phyloP scores from a whole-genome alignment of 352 stramenopile species.

The Globisporangium nagaii region DNA sequence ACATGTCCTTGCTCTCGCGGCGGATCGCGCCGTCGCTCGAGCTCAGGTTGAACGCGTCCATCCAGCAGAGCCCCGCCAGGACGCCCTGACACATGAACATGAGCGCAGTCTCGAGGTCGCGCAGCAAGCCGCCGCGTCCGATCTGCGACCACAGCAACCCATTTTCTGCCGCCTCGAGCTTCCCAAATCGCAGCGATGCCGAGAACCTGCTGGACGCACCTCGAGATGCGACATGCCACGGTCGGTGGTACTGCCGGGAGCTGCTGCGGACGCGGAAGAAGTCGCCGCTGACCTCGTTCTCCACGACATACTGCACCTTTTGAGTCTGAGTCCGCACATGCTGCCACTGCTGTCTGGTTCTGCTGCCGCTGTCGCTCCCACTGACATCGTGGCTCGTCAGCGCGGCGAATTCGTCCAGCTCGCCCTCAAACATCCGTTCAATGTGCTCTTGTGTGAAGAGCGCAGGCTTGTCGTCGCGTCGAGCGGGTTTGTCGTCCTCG shows the following conservation, averaged over 20 bases:
- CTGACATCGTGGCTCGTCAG: neutral
- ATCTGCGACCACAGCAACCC: conserved; percentile 11
- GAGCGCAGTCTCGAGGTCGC: conserved; percentile 33
- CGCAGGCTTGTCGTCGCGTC: neutral
- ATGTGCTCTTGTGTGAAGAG: conserved; percentile 14
- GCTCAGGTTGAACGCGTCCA: conserved; percentile 55
- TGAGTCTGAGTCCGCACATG: neutral
- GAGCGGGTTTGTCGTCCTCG: neutral
- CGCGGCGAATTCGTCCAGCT: conserved; percentile 8
- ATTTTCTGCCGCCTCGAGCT: neutral
- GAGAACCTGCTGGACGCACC: no score
- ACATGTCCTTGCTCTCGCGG: conserved; percentile 10
- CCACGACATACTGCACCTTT: conserved; percentile 38
- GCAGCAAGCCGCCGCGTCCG: neutral
- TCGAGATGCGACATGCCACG: neutral
- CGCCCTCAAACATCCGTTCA: conserved; percentile 8
- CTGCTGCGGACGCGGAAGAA: conserved; percentile 40
- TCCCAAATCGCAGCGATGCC: no score
- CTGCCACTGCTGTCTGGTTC: neutral
- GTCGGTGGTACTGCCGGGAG: neutral
- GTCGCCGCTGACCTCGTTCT: conserved; percentile 56
- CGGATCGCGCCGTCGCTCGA: conserved; percentile 11
- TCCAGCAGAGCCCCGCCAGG: conserved; percentile 55
- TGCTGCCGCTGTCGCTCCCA: neutral
- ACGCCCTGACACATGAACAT: conserved; percentile 47